Conservation (phyloP, 2,329 filamentous ascomycete species). For the Zymoseptoria crescenta region DNA sequence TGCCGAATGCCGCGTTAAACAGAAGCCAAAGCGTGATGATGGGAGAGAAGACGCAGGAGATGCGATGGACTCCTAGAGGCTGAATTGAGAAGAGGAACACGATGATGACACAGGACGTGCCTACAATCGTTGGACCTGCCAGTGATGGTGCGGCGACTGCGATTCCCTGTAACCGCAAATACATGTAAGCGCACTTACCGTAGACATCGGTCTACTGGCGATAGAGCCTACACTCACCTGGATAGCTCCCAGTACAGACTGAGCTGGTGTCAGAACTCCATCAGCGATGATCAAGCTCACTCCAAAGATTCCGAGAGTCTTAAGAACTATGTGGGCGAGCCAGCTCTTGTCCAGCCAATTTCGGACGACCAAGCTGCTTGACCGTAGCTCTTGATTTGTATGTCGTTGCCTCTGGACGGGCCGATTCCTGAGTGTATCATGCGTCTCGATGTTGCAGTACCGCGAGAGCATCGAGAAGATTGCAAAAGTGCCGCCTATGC, state of each 20-base stretch:
- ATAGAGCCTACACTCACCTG: constrained; percentile 31
- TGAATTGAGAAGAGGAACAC: constrained; percentile 56
- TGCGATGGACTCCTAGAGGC: constrained; percentile 53
- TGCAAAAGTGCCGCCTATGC: constrained; percentile 53
- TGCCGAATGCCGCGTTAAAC: constrained; percentile 56
- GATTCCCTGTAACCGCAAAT: constrained; percentile 27
- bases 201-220: background rate
- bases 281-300: constrained; percentile 61
- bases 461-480: constrained; percentile 58
- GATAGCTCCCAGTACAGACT: constrained; percentile 61
- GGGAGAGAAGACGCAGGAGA: constrained; percentile 56
- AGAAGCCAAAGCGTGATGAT: constrained; percentile 57
- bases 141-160: constrained; percentile 52
- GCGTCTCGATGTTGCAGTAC: constrained; percentile 52
- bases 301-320: constrained; percentile 55
- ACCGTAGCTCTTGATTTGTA: constrained; percentile 47
- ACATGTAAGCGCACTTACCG: background rate
- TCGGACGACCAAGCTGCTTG: constrained; percentile 46
- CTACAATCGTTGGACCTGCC: constrained; percentile 50
- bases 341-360: constrained; percentile 50
- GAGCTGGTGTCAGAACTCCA: constrained; percentile 60
- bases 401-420: constrained; percentile 53
- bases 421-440: constrained; percentile 48
- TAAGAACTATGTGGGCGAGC: constrained; percentile 46
- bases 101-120: constrained; percentile 56